A percentile compares a stretch with the other conserved stretches of the same genome.
phyloP scores from a whole-genome alignment of 495 filamentous ascomycete species.

The Neurospora sp. region DNA sequence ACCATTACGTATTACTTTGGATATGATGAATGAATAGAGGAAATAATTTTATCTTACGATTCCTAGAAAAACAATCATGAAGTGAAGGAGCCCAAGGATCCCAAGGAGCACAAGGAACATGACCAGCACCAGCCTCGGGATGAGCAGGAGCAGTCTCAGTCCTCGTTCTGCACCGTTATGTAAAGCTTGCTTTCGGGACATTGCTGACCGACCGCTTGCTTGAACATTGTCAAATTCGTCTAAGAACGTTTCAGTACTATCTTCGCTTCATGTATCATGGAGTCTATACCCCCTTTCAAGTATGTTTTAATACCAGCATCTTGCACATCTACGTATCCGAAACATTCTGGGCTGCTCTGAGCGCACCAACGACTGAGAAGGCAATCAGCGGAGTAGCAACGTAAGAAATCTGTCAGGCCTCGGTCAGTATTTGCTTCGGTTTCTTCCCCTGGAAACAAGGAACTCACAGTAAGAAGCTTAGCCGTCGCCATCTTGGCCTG shows the following conservation, averaged over 20 bases:
- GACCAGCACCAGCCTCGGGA: background rate
- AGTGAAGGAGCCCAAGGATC: background rate
- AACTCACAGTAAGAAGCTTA: constrained; percentile 54
- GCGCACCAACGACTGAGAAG: background rate
- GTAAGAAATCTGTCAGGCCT: background rate
- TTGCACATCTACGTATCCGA: background rate
- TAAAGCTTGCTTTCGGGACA: background rate
- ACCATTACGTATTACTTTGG: background rate
- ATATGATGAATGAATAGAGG: background rate
- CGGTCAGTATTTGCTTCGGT: background rate
- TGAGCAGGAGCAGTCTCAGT: background rate
- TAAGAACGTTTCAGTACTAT: background rate
- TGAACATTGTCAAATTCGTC: background rate
- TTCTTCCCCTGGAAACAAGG: no score
- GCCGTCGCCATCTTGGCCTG: constrained; percentile 59
- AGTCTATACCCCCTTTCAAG: background rate
- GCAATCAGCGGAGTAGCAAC: background rate
- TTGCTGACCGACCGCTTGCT: background rate
- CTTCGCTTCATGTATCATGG: background rate
- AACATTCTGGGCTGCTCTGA: background rate
- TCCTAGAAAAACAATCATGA: background rate
- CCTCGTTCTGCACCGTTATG: background rate
- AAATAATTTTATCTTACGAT: background rate
- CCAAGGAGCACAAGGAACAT: background rate
- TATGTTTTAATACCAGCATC: background rate